Base-by-base conservation (phyloP, 1,284 basidiomycete genomes). In the Dichomitus squalens region DNA sequence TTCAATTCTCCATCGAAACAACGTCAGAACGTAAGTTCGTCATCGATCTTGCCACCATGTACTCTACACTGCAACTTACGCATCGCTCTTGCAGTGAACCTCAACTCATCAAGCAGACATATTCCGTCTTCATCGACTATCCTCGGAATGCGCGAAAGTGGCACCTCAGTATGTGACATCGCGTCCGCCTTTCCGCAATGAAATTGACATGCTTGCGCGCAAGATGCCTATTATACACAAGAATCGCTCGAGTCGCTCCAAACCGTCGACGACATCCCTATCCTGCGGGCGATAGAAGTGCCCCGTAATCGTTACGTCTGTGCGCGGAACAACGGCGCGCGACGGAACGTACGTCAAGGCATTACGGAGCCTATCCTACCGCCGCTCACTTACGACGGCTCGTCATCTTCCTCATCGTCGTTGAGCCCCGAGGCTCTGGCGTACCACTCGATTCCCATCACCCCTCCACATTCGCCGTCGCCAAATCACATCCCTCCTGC, bases 281-380 rank as follows among this genome's bases (percentile, higher is more conserved):
- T 76, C 40, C 78, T 91, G 35, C 76, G 79, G 8, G 65, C 66
- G 33, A 69, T 91, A 21, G 67, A 72, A 9, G 84, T 87, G 20
- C 88, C 89, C 0, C 70, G 72, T 5, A 84, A 83, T 25, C 78
- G 75, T 55, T 91, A 90, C 66, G 79, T 75, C 60, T 86, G 86
- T 61, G 88, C 88, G 8, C 83, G 88, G 16, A 79, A 79, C 68
- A 82, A 82, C 47, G 73, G 59, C 27, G 59, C 53, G 3, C 63
- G 65, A 8, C 52, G 47, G 16, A 43, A 46, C 3, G n/a, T 43
- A 21, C 61, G 61, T 20, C 52, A 52, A 20, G 34, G 27, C n/a
- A 54, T 34, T 11, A 36, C 53, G 5, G 55, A 49, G 8, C 36
- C 44, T 34, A 46, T 55, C 16, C 55, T 49, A 12, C 52, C 51